A percentile compares a stretch with the other conserved stretches of the same genome.
Conservation (phyloP, 257 asterid species). For the Solanum neorickii region DNA sequence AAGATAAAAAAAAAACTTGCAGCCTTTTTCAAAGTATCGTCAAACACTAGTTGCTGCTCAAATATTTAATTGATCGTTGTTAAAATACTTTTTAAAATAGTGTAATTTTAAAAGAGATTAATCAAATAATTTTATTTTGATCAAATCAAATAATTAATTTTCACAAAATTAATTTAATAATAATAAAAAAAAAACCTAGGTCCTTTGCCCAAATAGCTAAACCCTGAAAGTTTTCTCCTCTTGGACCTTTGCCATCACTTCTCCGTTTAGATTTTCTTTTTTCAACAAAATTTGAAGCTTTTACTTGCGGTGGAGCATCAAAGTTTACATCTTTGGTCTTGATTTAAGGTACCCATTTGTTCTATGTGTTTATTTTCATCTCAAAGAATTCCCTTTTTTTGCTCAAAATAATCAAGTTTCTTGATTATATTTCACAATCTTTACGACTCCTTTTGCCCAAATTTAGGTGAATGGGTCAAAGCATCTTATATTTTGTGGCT, state of each 20-base stretch:
- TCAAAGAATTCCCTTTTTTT: neutral
- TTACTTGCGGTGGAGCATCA: neutral
- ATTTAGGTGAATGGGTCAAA: neutral
- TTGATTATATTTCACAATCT: neutral
- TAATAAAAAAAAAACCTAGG: neutral
- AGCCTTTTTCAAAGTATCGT: neutral
- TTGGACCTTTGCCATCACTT: neutral
- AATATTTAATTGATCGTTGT: too few species aligned
- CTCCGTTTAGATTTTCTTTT: neutral
- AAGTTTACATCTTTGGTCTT: neutral
- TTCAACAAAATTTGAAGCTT: neutral
- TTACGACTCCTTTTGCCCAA: neutral
- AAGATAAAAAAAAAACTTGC: neutral
- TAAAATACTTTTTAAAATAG: neutral
- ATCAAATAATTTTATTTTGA: neutral
- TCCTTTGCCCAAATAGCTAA: neutral
- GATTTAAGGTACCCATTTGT: neutral
- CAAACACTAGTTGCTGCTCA: neutral
- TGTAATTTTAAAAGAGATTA: neutral
- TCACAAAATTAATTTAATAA: neutral
- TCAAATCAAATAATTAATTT: neutral
- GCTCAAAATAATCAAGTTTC: neutral
- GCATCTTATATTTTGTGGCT: neutral
- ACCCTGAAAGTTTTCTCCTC: neutral
- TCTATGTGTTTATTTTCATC: neutral